Evolutionary conservation across 495 filamentous ascomycete species (phyloP).

Genomic region (Rostrohypoxylon terebratum): DNA sequence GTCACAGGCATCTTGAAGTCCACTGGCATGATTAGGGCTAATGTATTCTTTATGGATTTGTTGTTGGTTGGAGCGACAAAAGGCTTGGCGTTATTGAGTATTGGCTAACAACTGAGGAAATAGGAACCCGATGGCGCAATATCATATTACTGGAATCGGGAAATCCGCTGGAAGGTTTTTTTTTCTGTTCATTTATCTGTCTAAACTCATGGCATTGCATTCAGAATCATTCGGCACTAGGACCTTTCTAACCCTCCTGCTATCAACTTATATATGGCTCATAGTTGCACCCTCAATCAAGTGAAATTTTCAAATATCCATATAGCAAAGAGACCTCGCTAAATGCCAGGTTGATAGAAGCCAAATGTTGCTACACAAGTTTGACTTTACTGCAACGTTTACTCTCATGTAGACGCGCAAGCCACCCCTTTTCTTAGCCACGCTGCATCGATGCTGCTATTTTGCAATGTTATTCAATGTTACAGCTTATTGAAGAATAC

Average conservation of each 20-base stretch:
- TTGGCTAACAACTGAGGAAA: not conserved
- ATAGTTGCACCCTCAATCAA: not conserved
- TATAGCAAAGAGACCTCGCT: not conserved
- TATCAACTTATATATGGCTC: not conserved
- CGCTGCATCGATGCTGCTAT: not conserved
- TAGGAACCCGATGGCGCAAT: not conserved
- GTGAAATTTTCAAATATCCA: not conserved
- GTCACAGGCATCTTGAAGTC: conserved; percentile 57
- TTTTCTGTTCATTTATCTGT: not conserved
- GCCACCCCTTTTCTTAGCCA: not conserved
- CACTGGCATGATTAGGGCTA: not conserved
- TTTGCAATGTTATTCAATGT: not conserved
- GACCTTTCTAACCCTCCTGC: not conserved
- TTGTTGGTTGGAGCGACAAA: not conserved
- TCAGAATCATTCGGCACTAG: not conserved
- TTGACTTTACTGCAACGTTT: not conserved
- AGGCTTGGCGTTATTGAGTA: conserved; percentile 31
- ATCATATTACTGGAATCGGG: not conserved
- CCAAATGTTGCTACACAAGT: not conserved
- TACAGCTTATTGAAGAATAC: not conserved
- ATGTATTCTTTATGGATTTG: not conserved
- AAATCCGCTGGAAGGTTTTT: not conserved
- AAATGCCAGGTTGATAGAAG: not conserved
- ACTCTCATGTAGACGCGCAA: not conserved
- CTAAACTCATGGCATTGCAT: not conserved